Evolutionary conservation across 2,329 filamentous ascomycete species (phyloP), one percentile per base, ranked within the genome.

Genomic region (Fusarium coicis): DNA sequence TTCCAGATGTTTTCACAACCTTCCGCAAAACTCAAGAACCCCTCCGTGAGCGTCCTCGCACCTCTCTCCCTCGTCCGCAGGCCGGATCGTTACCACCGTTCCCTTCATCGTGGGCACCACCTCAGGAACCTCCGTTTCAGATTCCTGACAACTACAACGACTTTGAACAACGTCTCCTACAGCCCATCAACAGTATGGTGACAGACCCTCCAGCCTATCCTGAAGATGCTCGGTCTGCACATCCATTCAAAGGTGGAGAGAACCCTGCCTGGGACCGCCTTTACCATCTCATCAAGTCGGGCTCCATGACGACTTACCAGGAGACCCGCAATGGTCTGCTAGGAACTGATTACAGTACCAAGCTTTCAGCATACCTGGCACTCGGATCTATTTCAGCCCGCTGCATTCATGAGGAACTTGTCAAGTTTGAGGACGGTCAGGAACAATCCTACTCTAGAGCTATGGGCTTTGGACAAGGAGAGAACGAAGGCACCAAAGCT

Each of bases 21-120:
- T 96, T 92, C 75, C 88, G 92, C 12, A 95, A 94, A 80, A 88
- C 86, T 5, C 87, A 93, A 59, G 93, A 95, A 72, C 93, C 93
- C 1, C 83, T 95, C 5, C 87, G 91, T 46, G 84, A 89, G 43
- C 88, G 88, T 18, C 93, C 93, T 8, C 87, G 93, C 44, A 79
- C 84, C 3, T 79, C 85, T 2, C 79, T 93, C 4, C 85, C 91
- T 1, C 83, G 81, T 4, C 91, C 91, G 0, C 76, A 80, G 4
- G 82, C 84, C 28, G 79, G 79, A 4, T 80, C 82, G 4, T 81
- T 96, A 9, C 92, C 91, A 3, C 84, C 88, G 0, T 81, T 91
- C 4, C 81, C 85, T 2, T 44, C 66, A 1, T 77, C 82, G 2
- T 79, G 79, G 10, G 86, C 93, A 15, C 88, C 92, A 1, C 77